Base-by-base conservation (phyloP, 352 stramenopile species). In the Phytophthora fragariae region DNA sequence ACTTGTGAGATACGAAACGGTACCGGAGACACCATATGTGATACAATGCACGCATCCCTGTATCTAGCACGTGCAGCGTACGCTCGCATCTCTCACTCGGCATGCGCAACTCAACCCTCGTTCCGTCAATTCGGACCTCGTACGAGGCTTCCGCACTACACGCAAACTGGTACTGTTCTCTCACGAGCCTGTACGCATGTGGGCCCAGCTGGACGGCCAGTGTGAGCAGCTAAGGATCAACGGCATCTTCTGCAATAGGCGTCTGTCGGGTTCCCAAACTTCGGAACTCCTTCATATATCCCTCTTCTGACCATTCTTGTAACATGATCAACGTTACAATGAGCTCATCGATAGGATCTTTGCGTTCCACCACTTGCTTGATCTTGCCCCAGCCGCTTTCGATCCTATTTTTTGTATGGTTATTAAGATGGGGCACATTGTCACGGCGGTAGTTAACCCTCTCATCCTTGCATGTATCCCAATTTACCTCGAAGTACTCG, bases 401-500 rank as follows among this genome's bases (percentile, higher is more conserved):
- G n/a, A n/a, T n/a, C n/a, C n/a, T n/a, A n/a, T n/a, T n/a, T n/a
- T n/a, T n/a, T n/a, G n/a, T n/a, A n/a, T n/a, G n/a, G n/a, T n/a
- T n/a, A n/a, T n/a, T n/a, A n/a, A n/a, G n/a, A n/a, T n/a, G n/a
- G n/a, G n/a, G n/a, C n/a, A n/a, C n/a, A n/a, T n/a, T n/a, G n/a
- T n/a, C n/a, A n/a, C n/a, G n/a, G n/a, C n/a, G n/a, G n/a, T n/a
- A n/a, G n/a, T n/a, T n/a, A n/a, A n/a, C n/a, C n/a, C n/a, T n/a
- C n/a, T 65, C 64, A 1, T 47, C 19, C 33, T 62, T 58, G 54
- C 53, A 63, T 5, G 52, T 70, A 8, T 70, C 63, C 54, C 54
- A 63, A 53, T 70, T 62, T 8, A 11, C 12, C 7, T 58, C 24
- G 29, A 70, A 70, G 27, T 70, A 70, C 19, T 53, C 44, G 56